These are phyloP conservation scores for Cinchona pubescens DNA, from an alignment of 257 asterid genomes.

Conservation along the genomic window DNA sequence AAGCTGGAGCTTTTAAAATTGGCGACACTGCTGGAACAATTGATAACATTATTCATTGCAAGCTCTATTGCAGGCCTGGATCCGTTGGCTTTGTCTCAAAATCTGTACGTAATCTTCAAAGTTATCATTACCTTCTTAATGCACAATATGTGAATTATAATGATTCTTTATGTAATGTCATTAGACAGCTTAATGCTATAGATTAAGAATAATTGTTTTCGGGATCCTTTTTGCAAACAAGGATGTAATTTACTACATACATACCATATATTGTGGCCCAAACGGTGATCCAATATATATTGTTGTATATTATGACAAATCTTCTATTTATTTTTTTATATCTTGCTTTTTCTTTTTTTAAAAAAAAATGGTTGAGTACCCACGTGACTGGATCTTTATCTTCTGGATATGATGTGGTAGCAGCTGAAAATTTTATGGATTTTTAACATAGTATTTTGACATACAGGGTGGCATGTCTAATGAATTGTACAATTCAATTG, in stretches of 20 bases:
- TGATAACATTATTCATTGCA: slow-evolving; percentile 91
- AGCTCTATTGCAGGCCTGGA: slow-evolving; percentile 96
- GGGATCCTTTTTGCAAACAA: not conserved
- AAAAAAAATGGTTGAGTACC: not conserved
- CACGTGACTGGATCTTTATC: not conserved
- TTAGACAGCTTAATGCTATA: not conserved
- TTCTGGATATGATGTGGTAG: slow-evolving; percentile 3
- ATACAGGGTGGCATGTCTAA: slow-evolving; percentile 99
- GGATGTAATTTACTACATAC: not conserved
- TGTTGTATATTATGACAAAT: not conserved
- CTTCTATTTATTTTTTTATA: not conserved
- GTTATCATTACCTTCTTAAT: not conserved
- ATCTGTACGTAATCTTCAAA: slow-evolving; percentile 57
- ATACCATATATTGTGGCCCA: not conserved
- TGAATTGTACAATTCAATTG: slow-evolving; percentile 86
- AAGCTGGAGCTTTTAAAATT: slow-evolving; percentile 99
- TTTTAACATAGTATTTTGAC: slow-evolving; percentile 20
- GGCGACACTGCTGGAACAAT: slow-evolving; percentile 99
- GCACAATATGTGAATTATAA: not conserved
- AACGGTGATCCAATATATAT: not conserved
- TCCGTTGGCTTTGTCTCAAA: slow-evolving; percentile 98
- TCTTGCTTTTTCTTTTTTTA: not conserved
- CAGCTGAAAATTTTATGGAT: slow-evolving; percentile 8
- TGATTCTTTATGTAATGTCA: not conserved
- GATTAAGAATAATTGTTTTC: not conserved